Conservation (phyloP, 345 rosid species). For the Garcia nutans region DNA sequence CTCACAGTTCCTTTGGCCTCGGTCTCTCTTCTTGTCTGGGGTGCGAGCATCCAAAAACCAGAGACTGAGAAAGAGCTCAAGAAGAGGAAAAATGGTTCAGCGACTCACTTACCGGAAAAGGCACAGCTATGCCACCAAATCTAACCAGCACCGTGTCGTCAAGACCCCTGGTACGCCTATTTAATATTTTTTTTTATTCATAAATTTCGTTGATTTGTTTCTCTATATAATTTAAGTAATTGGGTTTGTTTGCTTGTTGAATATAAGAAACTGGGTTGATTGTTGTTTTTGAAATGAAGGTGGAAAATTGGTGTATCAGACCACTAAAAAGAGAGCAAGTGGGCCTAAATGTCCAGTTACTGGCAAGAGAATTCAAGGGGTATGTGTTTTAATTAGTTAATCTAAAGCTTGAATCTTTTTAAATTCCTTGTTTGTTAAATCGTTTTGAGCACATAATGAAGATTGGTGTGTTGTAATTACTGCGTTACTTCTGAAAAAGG, state of each 20-base stretch:
- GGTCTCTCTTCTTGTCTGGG: not conserved
- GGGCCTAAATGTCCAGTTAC: conserved; percentile 94
- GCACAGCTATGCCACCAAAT: conserved; percentile 94
- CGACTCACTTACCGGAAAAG: conserved; percentile 82
- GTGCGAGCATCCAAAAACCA: not conserved
- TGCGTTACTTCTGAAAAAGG: not conserved
- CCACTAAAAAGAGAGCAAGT: conserved; percentile 76
- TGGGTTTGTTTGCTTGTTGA: not conserved
- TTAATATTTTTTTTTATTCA: not conserved
- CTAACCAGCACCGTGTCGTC: conserved; percentile 90
- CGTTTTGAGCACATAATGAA: no score
- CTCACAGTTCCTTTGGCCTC: not conserved
- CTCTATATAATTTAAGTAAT: no score
- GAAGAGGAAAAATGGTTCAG: conserved; percentile 66
- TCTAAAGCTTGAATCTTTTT: not conserved
- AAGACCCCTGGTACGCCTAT: conserved; percentile 69
- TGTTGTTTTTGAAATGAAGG: conserved; percentile 36
- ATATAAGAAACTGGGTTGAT: not conserved
- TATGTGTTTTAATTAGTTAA: conserved; percentile 20
- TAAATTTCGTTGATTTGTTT: not conserved
- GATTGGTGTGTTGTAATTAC: not conserved
- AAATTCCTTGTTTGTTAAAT: not conserved
- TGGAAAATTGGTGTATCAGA: conserved; percentile 87
- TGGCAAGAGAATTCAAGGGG: conserved; percentile 94
- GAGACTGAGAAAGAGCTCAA: no score